Evolutionary conservation across 2,329 filamentous ascomycete species (phyloP).

Genomic region (Exophiala phaeomuriformis): DNA sequence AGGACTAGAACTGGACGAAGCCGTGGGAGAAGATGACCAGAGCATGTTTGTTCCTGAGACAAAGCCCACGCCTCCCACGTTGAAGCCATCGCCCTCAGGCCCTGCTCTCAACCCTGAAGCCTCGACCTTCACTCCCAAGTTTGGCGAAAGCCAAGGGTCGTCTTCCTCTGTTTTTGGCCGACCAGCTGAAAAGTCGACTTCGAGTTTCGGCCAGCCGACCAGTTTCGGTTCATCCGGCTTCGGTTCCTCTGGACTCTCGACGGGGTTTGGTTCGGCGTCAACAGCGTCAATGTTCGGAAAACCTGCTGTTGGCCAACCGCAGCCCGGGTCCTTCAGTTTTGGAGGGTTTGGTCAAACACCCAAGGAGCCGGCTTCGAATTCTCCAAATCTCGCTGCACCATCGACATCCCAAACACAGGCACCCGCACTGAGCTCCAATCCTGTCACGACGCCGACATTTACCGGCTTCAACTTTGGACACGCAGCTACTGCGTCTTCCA

Average conservation of each 20-base stretch:
- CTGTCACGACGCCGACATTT: background rate
- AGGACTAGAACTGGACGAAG: conserved; percentile 34
- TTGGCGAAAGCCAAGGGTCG: conserved; percentile 2
- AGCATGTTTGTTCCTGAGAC: conserved; percentile 26
- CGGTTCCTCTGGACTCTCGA: conserved; percentile 8
- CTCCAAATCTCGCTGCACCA: background rate
- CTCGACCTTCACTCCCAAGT: conserved; percentile 15
- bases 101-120: conserved; percentile 17
- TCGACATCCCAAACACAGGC: background rate
- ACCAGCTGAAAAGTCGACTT: background rate
- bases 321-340: background rate
- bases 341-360: background rate
- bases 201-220: conserved; percentile 5
- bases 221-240: background rate
- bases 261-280: background rate
- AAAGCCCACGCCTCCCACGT: background rate
- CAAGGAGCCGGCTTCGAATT: background rate
- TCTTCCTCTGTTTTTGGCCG: background rate
- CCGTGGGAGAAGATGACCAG: conserved; percentile 30
- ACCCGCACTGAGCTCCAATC: background rate
- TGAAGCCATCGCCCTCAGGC: conserved; percentile 5
- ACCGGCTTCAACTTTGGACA: conserved; percentile 6
- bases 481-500: background rate
- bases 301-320: conserved; percentile 1
- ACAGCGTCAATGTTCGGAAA: conserved; percentile 5